Evolutionary conservation across 2,329 filamentous ascomycete genomes (phyloP).

Genomic region (Colletotrichum plurivorum): DNA sequence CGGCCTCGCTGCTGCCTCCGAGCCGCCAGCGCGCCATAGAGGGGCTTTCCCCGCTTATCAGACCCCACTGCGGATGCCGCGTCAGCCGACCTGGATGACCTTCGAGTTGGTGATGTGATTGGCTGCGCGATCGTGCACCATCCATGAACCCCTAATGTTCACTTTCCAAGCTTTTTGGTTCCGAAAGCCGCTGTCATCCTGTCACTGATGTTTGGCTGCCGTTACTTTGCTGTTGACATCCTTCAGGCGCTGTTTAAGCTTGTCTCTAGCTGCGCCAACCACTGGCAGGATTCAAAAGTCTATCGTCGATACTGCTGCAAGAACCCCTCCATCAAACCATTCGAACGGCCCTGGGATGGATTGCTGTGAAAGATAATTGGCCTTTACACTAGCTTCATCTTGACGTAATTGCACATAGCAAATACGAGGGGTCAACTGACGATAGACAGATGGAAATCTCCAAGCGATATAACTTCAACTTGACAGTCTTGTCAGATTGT

Average conservation of each 20-base stretch:
- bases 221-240: not conserved
- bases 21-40: not conserved
- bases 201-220: conserved; percentile 2
- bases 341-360: no score
- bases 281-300: no score
- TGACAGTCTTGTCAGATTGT: no score
- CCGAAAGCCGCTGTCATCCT: conserved; percentile 31
- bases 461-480: no score
- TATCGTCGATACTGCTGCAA: no score
- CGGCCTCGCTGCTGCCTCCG: conserved; percentile 3
- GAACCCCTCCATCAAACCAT: no score
- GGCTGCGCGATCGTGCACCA: not conserved
- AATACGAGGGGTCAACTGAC: no score
- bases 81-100: conserved; percentile 28
- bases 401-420: no score
- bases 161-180: conserved; percentile 19
- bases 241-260: conserved; percentile 12
- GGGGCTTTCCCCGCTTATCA: not conserved
- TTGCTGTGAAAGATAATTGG: no score
- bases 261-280: not conserved
- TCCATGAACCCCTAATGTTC: not conserved
- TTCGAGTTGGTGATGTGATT: conserved; percentile 10
- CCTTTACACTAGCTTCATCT: no score
- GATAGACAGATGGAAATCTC: no score
- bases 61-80: conserved; percentile 25